phyloP scores from a whole-genome alignment of 768 basidiomycete species.

The Lactarius pseudohatsudake region DNA sequence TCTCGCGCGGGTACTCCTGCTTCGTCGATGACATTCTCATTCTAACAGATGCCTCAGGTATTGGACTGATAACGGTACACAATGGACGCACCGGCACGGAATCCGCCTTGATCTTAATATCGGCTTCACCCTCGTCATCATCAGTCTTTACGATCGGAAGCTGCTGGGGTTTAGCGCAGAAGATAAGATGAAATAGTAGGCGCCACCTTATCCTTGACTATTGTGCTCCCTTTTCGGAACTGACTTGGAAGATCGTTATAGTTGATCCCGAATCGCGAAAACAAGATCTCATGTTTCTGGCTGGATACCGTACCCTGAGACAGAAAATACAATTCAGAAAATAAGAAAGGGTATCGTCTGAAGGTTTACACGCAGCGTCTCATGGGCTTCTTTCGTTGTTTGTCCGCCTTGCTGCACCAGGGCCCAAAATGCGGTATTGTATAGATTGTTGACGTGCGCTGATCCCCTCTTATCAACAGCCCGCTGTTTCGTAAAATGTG shows the following conservation, averaged over 20 bases:
- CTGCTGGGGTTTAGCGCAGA: background rate
- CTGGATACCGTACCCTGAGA: constrained; percentile 82
- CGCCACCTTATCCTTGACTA: constrained; percentile 65
- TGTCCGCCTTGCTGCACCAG: constrained; percentile 82
- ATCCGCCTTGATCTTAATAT: background rate
- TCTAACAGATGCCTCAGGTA: background rate
- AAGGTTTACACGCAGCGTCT: constrained; percentile 61
- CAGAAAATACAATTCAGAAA: constrained; percentile 3
- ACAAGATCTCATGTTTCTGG: constrained; percentile 91
- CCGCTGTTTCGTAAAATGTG: background rate
- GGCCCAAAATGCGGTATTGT: constrained; percentile 96
- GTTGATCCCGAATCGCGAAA: constrained; percentile 78
- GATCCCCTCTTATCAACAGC: constrained; percentile 22
- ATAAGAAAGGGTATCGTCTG: background rate
- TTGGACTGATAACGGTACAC: background rate
- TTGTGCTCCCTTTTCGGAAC: constrained; percentile 82
- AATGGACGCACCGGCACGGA: background rate
- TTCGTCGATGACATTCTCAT: background rate
- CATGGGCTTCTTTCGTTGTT: constrained; percentile 78
- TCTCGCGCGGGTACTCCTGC: background rate
- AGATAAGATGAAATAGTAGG: background rate
- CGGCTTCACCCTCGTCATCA: background rate
- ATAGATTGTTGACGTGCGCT: constrained; percentile 98
- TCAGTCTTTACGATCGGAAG: background rate
- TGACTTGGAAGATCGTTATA: constrained; percentile 74